Base-by-base conservation (phyloP, 768 basidiomycete genomes). In the Rhizopogon salebrosus region DNA sequence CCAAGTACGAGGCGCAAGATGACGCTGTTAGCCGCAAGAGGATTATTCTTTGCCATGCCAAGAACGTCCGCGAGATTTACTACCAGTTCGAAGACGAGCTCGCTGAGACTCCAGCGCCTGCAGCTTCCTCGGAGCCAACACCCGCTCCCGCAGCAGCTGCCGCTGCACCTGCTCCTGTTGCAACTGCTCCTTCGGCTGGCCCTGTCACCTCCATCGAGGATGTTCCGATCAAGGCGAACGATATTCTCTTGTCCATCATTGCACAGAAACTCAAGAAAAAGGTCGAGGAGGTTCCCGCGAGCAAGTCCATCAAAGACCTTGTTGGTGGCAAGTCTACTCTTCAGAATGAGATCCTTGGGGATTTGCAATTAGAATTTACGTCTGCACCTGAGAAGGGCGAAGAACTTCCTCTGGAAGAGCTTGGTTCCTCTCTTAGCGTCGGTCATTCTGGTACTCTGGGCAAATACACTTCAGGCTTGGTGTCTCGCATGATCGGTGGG, bases 231-330 rank as follows among this genome's bases (percentile, higher is more conserved):
- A 93, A 92, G 69, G 91, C 95, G 6, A 72, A 85, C 58, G 97
- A 98, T 49, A 87, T 95, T 34, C 81, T 98, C 24, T 79, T 80
- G 50, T 80, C 84, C 58, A 85, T 98, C 67, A 89, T 99, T 53
- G 93, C 97, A 0, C 97, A 99, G 75, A 99, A 99, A 72, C 74
- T 99, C 64, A 99, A 99, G 85, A 99, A 99, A 79, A 81, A 77
- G 51, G 78, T 94, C 26, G 82, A 86, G 45, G 97, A 98, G 62
- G 76, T 98, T 52, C 91, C 94, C 4, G 75, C 94, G 6, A 80
- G 84, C 55, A 99, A 99, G 71, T 88, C 93, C 0, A 94, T 99
- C 77, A 98, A 99, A 71, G 97, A 99, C 62, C 87, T 99, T 51
- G 95, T 97, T 41, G 93, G 93, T 26, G 97, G 97, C 58, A 99